phyloP scores from a whole-genome alignment of 148 eudicot species.

The Rhododendron ferrugineum region DNA sequence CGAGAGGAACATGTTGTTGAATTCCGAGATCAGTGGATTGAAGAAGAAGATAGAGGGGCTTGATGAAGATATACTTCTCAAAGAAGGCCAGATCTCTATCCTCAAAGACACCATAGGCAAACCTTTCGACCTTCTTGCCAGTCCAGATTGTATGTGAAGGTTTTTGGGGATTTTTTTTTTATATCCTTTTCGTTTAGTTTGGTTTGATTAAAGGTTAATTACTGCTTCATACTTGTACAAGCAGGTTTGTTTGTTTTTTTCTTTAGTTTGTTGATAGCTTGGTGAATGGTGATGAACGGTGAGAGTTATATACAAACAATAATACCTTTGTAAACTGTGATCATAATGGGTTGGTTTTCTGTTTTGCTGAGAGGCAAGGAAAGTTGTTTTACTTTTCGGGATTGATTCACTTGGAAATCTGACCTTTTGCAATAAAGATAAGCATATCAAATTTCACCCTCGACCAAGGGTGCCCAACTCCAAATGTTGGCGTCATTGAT shows the following conservation, averaged over 20 bases:
- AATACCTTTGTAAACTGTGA: neutral
- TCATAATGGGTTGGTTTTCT: neutral
- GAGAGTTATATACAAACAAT: neutral
- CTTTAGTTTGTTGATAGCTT: neutral
- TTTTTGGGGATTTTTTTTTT: slow-evolving; percentile 8
- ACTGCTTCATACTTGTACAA: slow-evolving; percentile 6
- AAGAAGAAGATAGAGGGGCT: slow-evolving; percentile 76
- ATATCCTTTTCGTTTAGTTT: neutral
- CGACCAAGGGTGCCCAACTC: neutral
- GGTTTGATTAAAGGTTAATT: neutral
- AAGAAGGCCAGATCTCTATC: slow-evolving; percentile 88
- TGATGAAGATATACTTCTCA: slow-evolving; percentile 78
- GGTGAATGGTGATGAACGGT: neutral
- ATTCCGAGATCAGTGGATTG: slow-evolving; percentile 52
- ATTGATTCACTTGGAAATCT: neutral
- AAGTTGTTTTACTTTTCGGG: neutral
- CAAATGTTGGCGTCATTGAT: neutral
- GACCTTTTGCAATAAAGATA: neutral
- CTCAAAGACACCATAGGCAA: slow-evolving; percentile 61
- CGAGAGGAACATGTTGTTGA: slow-evolving; percentile 75
- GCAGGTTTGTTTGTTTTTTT: neutral
- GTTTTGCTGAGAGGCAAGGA: neutral
- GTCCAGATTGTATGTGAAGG: slow-evolving; percentile 30
- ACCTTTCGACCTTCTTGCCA: slow-evolving; percentile 71
- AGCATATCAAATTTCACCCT: neutral